These are phyloP conservation scores for Zygnema cylindricum DNA, from an alignment of 139 green algal species.

Conservation along the genomic window DNA sequence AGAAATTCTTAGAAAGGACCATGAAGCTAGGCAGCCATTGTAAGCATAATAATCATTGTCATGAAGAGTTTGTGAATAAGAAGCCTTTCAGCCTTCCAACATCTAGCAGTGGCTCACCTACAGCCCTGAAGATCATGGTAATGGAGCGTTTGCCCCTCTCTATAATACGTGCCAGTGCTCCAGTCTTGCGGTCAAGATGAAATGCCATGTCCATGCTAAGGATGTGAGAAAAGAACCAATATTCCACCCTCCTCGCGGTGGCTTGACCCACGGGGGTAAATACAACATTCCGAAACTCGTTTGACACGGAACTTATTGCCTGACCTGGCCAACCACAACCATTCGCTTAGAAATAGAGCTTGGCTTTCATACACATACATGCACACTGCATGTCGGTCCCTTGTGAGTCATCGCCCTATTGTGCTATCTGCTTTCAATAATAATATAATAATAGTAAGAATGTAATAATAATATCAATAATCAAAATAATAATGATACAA, in stretches of 20 bases:
- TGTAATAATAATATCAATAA: too few species aligned
- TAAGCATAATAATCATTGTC: too few species aligned
- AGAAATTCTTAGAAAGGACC: too few species aligned
- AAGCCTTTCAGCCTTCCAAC: too few species aligned
- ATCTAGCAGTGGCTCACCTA: too few species aligned
- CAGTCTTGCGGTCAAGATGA: slow-evolving; percentile 87
- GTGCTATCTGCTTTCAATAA: too few species aligned
- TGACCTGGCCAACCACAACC: slow-evolving; percentile 51
- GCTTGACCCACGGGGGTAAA: slow-evolving; percentile 87
- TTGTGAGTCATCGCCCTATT: too few species aligned
- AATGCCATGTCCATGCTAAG: slow-evolving; percentile 82
- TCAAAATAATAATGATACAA: too few species aligned
- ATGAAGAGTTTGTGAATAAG: too few species aligned
- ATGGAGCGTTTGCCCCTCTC: slow-evolving; percentile 89
- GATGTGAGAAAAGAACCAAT: slow-evolving; percentile 85
- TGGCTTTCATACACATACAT: background rate
- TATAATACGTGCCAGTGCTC: slow-evolving; percentile 84
- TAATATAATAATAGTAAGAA: too few species aligned
- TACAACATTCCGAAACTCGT: slow-evolving; percentile 81
- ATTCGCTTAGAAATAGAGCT: background rate
- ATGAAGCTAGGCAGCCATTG: too few species aligned
- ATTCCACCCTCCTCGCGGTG: slow-evolving; percentile 58
- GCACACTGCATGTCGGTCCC: too few species aligned
- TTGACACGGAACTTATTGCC: slow-evolving; percentile 69
- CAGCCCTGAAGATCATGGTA: slow-evolving; percentile 89